Evolutionary conservation across 129 eudicot genomes (phyloP), one percentile per base, ranked within the genome.

Genomic region (Flaveria trinervia): DNA sequence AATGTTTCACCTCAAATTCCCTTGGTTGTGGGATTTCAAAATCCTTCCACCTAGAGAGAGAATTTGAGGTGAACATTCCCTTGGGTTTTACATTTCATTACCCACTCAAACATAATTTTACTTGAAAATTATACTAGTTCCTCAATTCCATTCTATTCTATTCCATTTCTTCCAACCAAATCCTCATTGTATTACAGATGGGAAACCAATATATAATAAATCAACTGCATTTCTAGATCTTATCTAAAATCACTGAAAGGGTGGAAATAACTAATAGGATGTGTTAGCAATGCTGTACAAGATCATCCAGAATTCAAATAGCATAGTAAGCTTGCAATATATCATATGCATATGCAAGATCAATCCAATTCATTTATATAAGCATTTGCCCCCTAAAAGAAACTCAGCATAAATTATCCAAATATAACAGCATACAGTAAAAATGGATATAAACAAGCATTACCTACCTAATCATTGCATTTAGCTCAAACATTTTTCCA

Each of bases 401-500:
- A 17, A 64, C 64, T 48, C 17, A 50, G 60, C 72, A 65, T 5
- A 8, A 28, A 26, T 16, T 71, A 76, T 65, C 41, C 16, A 36
- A 7, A 4, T 52, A 66, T 22, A 66, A 51, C 55, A 77, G 30
- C 67, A 51, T 65, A 30, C 51, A 61, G n/a, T 13, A 12, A 69
- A 14, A 73, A 59, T 59, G 39, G 36, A 54, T 78, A 18, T 39
- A 1, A 70, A 49, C 17, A 66, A 41, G 13, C 1, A 45, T 46
- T 54, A 77, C 75, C 25, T 71, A 86, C 96, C 98, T 89, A 59
- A 90, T 88, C 55, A 67, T 30, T 54, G 84, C 83, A 76, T 92
- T 92, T 54, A 92, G 78, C 79, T 84, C 88, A 68, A 90, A 80
- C 93, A 90, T 92, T 68, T 83, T 82, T 49, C 73, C 76, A 75